phyloP scores from a whole-genome alignment of 805 yeast genomes.

The Metschnikowia drakensbergensis region DNA sequence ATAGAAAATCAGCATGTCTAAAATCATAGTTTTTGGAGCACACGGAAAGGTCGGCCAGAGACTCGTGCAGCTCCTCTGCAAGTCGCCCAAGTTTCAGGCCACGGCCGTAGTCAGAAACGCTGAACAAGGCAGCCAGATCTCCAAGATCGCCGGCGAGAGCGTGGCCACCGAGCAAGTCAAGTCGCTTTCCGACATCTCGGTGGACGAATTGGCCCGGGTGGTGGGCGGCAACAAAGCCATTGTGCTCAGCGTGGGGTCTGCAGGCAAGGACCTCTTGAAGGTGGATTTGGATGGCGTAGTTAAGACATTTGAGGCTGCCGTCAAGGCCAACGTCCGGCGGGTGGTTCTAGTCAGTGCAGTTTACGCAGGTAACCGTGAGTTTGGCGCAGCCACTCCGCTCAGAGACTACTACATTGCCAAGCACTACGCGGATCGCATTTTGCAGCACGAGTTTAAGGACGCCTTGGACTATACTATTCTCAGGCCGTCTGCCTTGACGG shows the following conservation, averaged over 20 bases:
- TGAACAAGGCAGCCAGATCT: slow-evolving; percentile 43
- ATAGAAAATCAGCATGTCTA: slow-evolving; percentile 6
- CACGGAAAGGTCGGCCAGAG: slow-evolving; percentile 58
- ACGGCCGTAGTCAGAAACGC: slow-evolving; percentile 43
- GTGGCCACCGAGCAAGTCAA: slow-evolving; percentile 21
- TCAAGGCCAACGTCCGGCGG: slow-evolving; percentile 40
- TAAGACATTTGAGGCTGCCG: slow-evolving; percentile 53
- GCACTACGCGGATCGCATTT: slow-evolving; percentile 52
- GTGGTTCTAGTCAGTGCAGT: slow-evolving; percentile 55
- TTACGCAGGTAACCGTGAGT: slow-evolving; percentile 48
- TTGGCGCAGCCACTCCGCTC: slow-evolving; percentile 27
- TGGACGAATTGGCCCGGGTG: slow-evolving; percentile 30
- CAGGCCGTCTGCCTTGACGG: slow-evolving; percentile 48
- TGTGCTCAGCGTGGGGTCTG: slow-evolving; percentile 61
- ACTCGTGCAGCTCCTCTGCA: slow-evolving; percentile 34
- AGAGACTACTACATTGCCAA: slow-evolving; percentile 57
- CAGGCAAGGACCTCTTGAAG: slow-evolving; percentile 49
- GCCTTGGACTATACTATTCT: slow-evolving; percentile 53
- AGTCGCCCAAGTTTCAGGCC: slow-evolving; percentile 21
- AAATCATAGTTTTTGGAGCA: slow-evolving; percentile 48
- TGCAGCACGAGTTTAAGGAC: slow-evolving; percentile 34
- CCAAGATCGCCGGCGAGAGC: slow-evolving; percentile 27
- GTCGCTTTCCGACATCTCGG: slow-evolving; percentile 31
- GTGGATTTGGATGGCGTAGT: slow-evolving; percentile 65
- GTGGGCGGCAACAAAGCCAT: slow-evolving; percentile 52